A percentile compares a stretch with the other conserved stretches of the same genome.
Evolutionary conservation across 345 rosid genomes (phyloP).

Genomic region (Gossypium turneri): DNA sequence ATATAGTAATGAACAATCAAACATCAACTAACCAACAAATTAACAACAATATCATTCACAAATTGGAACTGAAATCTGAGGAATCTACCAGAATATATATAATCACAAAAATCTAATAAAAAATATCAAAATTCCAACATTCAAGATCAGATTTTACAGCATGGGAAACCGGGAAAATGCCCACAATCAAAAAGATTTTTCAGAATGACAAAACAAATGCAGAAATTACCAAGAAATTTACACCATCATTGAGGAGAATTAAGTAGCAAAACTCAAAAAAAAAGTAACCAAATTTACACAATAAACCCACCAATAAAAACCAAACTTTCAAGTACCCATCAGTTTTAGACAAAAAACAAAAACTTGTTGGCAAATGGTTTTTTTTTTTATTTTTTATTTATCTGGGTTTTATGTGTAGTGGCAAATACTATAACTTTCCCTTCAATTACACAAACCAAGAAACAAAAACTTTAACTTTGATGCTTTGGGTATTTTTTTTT

Average conservation of each 20-base stretch:
- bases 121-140: constrained; percentile 12
- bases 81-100: constrained; percentile 38
- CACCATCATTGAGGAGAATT: neutral
- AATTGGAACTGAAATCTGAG: constrained; percentile 35
- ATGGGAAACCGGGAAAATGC: constrained; percentile 11
- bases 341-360: constrained; percentile 15
- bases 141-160: constrained; percentile 21
- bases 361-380: constrained; percentile 17
- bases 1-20: constrained; percentile 28
- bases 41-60: constrained; percentile 25
- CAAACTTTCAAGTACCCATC: constrained; percentile 11
- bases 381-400: neutral
- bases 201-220: neutral
- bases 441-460: neutral
- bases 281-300: constrained; percentile 5
- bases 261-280: neutral
- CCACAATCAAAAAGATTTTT: constrained; percentile 14
- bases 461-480: constrained; percentile 4
- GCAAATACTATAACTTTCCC: constrained; percentile 6
- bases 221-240: constrained; percentile 14
- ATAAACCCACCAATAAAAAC: constrained; percentile 8
- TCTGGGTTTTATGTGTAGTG: constrained; percentile 1
- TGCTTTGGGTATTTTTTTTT: neutral
- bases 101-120: constrained; percentile 29
- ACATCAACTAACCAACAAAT: constrained; percentile 38